phyloP scores from a whole-genome alignment of 2,329 filamentous ascomycete species.

The Dothideomycetes sp. region DNA sequence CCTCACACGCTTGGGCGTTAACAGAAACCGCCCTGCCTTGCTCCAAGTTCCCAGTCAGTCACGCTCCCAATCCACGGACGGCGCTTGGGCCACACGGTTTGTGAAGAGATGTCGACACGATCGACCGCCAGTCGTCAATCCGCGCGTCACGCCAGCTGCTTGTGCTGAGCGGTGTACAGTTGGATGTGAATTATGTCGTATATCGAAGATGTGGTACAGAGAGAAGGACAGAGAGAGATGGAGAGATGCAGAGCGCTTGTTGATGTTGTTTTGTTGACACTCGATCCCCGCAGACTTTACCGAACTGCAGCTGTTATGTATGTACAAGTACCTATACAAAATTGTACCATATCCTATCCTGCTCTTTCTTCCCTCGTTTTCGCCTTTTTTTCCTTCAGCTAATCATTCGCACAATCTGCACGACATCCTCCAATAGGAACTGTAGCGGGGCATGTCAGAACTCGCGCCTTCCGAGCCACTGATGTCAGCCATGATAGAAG shows the following conservation, averaged over 20 bases:
- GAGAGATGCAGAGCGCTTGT: slow-evolving; percentile 8
- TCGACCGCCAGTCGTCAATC: slow-evolving; percentile 12
- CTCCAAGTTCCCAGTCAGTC: no score
- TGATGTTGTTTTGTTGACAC: slow-evolving; percentile 7
- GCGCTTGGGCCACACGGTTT: slow-evolving; percentile 10
- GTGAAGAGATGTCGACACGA: slow-evolving; percentile 8
- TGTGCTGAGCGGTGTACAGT: slow-evolving; percentile 13
- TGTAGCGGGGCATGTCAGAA: slow-evolving; percentile 11
- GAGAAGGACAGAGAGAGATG: neutral
- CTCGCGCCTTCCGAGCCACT: slow-evolving; percentile 12
- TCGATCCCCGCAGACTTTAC: neutral
- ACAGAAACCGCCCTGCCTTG: slow-evolving; percentile 10
- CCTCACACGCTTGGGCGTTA: slow-evolving; percentile 12
- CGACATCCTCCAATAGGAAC: slow-evolving; percentile 8
- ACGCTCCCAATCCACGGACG: no score
- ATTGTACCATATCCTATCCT: no score
- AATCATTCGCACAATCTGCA: slow-evolving; percentile 9
- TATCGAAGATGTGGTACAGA: slow-evolving; percentile 1
- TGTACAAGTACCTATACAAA: no score
- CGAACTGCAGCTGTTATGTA: slow-evolving; percentile 7
- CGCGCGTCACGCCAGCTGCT: slow-evolving; percentile 12
- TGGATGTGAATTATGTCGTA: slow-evolving; percentile 5
- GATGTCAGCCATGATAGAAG: no score
- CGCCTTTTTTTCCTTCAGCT: slow-evolving; percentile 2
- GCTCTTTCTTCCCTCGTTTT: slow-evolving; percentile 1